These are phyloP conservation scores for Imleria badia DNA, from an alignment of 768 basidiomycete genomes.

Conservation along the genomic window DNA sequence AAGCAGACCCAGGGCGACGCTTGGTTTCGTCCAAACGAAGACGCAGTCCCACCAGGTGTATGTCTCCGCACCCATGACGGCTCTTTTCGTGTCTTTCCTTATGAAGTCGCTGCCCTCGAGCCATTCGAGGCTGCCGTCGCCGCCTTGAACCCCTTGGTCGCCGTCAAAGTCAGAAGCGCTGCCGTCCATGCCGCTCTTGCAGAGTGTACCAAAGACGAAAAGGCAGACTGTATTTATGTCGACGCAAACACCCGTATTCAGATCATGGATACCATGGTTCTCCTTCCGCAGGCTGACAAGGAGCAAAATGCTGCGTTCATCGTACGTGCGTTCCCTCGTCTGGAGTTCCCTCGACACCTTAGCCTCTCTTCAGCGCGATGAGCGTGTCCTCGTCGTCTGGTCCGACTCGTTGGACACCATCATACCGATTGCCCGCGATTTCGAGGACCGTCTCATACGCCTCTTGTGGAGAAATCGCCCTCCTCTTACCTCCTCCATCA, in stretches of 20 bases:
- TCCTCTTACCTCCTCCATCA: conserved; percentile 21
- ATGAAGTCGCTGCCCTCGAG: conserved; percentile 50
- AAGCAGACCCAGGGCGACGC: conserved; percentile 45
- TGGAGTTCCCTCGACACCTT: background rate
- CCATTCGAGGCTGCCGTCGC: conserved; percentile 55
- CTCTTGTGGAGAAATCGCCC: conserved; percentile 50
- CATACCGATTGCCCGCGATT: conserved; percentile 49
- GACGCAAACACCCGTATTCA: conserved; percentile 72
- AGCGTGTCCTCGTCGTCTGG: conserved; percentile 84
- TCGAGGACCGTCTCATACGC: conserved; percentile 58
- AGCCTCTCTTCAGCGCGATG: conserved; percentile 57
- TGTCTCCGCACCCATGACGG: conserved; percentile 49
- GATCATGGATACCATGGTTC: conserved; percentile 74
- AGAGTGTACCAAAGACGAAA: conserved; percentile 32
- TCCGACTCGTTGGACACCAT: conserved; percentile 77
- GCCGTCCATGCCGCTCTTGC: conserved; percentile 52
- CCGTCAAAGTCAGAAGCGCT: conserved; percentile 51
- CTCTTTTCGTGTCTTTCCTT: conserved; percentile 55
- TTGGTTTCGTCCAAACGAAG: conserved; percentile 54
- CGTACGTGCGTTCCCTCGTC: conserved; percentile 40
- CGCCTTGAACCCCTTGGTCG: conserved; percentile 54
- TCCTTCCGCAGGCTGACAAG: conserved; percentile 56
- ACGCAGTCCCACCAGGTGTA: conserved; percentile 46
- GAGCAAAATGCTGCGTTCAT: conserved; percentile 61
- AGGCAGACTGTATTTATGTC: conserved; percentile 40